A percentile compares a stretch with the other conserved stretches of the same genome.
These are phyloP conservation scores for Mortierella hygrophila DNA, from an alignment of 192 early-diverging fungal species.

Conservation along the genomic window DNA sequence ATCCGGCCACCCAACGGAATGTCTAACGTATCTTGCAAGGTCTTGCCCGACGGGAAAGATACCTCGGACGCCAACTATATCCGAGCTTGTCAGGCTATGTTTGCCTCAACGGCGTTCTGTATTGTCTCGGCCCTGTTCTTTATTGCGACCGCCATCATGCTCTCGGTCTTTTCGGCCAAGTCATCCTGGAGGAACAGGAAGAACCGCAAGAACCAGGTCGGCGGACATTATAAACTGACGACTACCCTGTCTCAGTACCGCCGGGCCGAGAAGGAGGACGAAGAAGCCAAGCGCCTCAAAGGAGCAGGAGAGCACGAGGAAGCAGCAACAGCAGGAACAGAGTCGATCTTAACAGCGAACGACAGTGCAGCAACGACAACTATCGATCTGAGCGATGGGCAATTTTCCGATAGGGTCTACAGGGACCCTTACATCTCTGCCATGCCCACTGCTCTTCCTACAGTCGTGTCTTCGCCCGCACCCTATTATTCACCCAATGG, in stretches of 20 bases:
- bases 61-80: slow-evolving; percentile 28
- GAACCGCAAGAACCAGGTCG: slow-evolving; percentile 17
- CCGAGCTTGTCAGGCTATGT: slow-evolving; percentile 39
- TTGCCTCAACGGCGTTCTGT: slow-evolving; percentile 46
- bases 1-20: slow-evolving; percentile 33
- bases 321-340: not conserved
- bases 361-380: not conserved
- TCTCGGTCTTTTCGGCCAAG: slow-evolving; percentile 32
- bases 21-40: slow-evolving; percentile 29
- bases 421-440: slow-evolving; percentile 23
- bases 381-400: slow-evolving; percentile 8
- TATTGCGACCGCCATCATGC: slow-evolving; percentile 20
- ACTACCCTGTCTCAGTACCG: slow-evolving; percentile 32
- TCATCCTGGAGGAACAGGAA: slow-evolving; percentile 11
- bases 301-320: slow-evolving; percentile 48
- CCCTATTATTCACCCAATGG: not conserved
- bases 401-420: slow-evolving; percentile 38
- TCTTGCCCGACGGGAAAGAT: slow-evolving; percentile 20
- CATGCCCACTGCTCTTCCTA: slow-evolving; percentile 4
- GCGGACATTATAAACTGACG: slow-evolving; percentile 28
- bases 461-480: not conserved
- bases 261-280: slow-evolving; percentile 19
- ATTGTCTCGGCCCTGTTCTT: slow-evolving; percentile 29
- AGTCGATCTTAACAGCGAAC: not conserved
- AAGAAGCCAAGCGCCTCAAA: slow-evolving; percentile 30